These are phyloP conservation scores for Quercus phellos DNA, from an alignment of 331 rosid species.

Conservation along the genomic window DNA sequence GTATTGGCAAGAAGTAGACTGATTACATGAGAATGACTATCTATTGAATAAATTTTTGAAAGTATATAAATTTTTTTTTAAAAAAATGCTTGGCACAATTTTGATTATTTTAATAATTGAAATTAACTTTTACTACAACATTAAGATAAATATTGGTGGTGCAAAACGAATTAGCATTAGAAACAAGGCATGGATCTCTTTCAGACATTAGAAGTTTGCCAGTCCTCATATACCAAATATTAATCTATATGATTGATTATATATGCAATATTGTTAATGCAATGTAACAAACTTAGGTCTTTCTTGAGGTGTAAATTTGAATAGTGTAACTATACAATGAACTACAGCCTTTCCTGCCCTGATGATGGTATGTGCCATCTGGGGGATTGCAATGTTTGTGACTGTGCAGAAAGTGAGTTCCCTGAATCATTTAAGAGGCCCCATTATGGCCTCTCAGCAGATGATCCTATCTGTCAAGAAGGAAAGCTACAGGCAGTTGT, in stretches of 20 bases:
- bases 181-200: background rate
- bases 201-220: background rate
- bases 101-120: background rate
- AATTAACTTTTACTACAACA: background rate
- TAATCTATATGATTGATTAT: background rate
- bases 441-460: slow-evolving; percentile 44
- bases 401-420: slow-evolving; percentile 83
- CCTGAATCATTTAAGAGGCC: slow-evolving; percentile 81
- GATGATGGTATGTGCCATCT: slow-evolving; percentile 96
- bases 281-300: too few relatives aligned
- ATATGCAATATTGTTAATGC: background rate
- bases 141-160: background rate
- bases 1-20: slow-evolving; percentile 1
- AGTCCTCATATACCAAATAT: background rate
- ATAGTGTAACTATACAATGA: background rate
- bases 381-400: slow-evolving; percentile 97
- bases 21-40: background rate
- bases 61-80: too few relatives aligned
- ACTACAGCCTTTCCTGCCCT: slow-evolving; percentile 69
- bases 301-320: background rate
- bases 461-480: slow-evolving; percentile 85
- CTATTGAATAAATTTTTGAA: background rate
- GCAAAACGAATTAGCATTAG: background rate
- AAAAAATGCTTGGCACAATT: background rate
- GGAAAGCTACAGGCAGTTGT: slow-evolving; percentile 94